Conservation (phyloP, 1,284 basidiomycete species). For the Cryptococcus hybrid region DNA sequence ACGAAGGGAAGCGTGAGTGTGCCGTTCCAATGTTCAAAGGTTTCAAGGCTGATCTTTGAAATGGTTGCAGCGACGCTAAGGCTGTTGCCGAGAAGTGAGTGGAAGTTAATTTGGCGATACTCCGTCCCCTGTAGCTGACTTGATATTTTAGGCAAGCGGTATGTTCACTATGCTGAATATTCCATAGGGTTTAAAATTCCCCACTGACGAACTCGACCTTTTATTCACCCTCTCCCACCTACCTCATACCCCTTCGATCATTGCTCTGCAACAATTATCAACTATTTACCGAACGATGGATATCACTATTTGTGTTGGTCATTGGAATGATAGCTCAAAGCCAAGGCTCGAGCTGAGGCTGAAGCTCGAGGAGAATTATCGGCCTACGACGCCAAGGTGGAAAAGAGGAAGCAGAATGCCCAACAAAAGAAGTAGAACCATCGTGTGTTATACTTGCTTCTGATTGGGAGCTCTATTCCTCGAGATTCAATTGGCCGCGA, state of each 20-base stretch:
- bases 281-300: neutral
- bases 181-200: neutral
- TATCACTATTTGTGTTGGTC: neutral
- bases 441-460: too few relatives aligned
- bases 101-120: neutral
- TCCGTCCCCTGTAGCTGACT: neutral
- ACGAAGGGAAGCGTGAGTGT: constrained; percentile 16
- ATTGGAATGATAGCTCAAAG: constrained; percentile 10
- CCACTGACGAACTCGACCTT: neutral
- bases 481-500: too few relatives aligned
- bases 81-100: constrained; percentile 22
- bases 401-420: constrained; percentile 14
- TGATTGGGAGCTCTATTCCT: too few relatives aligned
- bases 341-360: constrained; percentile 15
- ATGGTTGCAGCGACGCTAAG: constrained; percentile 10
- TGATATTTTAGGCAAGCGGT: constrained; percentile 12
- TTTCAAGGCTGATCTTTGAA: neutral
- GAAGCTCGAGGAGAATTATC: constrained; percentile 14
- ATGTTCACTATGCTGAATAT: constrained; percentile 1
- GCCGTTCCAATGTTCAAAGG: neutral
- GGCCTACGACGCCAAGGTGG: constrained; percentile 9
- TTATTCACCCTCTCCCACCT: neutral
- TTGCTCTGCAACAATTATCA: neutral
- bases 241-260: neutral
- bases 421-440: constrained; percentile 2